Conservation (phyloP, 495 filamentous ascomycete genomes). For the Trichocladium uniseriatum region DNA sequence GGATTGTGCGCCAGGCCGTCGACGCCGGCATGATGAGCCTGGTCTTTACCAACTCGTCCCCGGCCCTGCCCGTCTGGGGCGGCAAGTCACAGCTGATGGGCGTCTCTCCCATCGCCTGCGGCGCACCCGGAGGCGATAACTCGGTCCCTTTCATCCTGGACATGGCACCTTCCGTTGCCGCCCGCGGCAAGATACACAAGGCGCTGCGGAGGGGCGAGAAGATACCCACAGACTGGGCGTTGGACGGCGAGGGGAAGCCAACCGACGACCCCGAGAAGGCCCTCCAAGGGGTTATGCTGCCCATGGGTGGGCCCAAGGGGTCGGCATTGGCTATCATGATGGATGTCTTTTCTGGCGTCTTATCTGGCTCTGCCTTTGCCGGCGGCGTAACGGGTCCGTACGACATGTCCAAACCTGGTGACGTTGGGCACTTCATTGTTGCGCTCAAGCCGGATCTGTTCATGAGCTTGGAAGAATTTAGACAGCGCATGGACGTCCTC, state of each 20-base stretch:
- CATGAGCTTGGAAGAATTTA: slow-evolving; percentile 60
- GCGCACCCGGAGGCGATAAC: slow-evolving; percentile 47
- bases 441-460: slow-evolving; percentile 72
- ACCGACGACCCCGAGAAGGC: slow-evolving; percentile 60
- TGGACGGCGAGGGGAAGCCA: slow-evolving; percentile 57
- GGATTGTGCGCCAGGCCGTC: slow-evolving; percentile 65
- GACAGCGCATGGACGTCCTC: slow-evolving; percentile 58
- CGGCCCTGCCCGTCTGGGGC: slow-evolving; percentile 66
- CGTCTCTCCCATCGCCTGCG: slow-evolving; percentile 68
- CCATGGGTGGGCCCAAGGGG: slow-evolving; percentile 73
- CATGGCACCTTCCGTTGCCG: slow-evolving; percentile 68
- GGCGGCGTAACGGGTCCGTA: slow-evolving; percentile 64
- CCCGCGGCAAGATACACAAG: slow-evolving; percentile 69
- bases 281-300: slow-evolving; percentile 64
- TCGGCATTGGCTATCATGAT: slow-evolving; percentile 68
- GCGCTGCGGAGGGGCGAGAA: slow-evolving; percentile 60
- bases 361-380: slow-evolving; percentile 60
- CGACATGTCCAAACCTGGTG: slow-evolving; percentile 54
- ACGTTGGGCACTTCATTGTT: slow-evolving; percentile 69
- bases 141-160: slow-evolving; percentile 57
- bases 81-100: slow-evolving; percentile 59
- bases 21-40: slow-evolving; percentile 64
- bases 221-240: slow-evolving; percentile 65
- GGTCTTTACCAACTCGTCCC: slow-evolving; percentile 71
- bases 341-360: slow-evolving; percentile 73